Base-by-base conservation (phyloP, 768 basidiomycete genomes). In the Podaxis pistillaris region DNA sequence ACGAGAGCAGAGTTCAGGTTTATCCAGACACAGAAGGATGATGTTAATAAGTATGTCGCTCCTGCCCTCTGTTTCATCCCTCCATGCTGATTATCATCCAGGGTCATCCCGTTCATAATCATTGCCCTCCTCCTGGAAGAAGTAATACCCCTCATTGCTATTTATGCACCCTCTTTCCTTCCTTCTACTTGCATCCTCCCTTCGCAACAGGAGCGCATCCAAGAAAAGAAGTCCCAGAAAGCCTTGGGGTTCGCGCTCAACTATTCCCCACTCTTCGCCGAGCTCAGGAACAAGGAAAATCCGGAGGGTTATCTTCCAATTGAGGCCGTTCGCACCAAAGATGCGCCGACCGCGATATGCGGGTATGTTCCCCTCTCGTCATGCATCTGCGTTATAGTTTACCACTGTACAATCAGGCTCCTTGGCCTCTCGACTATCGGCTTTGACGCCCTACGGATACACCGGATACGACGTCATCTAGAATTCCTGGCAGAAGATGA, bases 111-210 rank as follows among this genome's bases (percentile, higher is more conserved):
- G 0, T 95, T 94, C 75, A 70, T 93, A 8, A 67, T 91, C 67
- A 85, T 93, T 63, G 81, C 92, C 30, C 71, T 91, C 28, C 71
- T 94, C 13, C 77, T 92, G 0, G 93, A 95, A 72, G 93, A 95
- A 73, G 71, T 90, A 37, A 84, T 95, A 60, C 93, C 93, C 13
- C 80, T 95, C 64, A 84, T 94, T 64, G 91, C 91, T 28, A 84
- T 95, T 64, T 94, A 91, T 69, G 87, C 85, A n/a, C 93, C 93
- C 1, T 85, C 83, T 70, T 82, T 93, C 77, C 84, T 95, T 28
- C 93, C 93, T 0, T 94, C 92, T 2, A 94, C 93, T 0, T 94
- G 92, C 70, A 81, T 94, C 59, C 82, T 95, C 4, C 90, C 93
- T 1, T 87, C 89, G 12, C 93, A 95, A 75, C 85, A 81, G 40